Percentiles rank a stretch among this genome's conserved stretches.
phyloP scores from a whole-genome alignment of 73 alveolate species.

The Vitrella brassicaformis region DNA sequence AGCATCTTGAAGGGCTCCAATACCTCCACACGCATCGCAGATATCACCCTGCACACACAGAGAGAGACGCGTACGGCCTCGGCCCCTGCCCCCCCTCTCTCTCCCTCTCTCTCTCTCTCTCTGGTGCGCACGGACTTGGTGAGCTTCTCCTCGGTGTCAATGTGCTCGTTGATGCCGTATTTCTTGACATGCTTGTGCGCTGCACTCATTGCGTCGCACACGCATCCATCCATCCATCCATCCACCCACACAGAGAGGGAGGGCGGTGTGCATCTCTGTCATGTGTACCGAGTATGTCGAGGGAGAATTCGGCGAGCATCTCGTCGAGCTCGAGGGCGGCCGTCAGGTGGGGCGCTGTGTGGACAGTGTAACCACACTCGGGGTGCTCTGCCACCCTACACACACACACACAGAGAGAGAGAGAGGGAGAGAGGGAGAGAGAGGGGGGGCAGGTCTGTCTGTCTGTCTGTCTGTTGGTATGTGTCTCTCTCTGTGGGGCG shows the following conservation, averaged over 20 bases:
- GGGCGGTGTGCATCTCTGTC: background rate
- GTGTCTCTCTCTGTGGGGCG: too few relatives aligned
- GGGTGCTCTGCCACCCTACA: slow-evolving; percentile 12
- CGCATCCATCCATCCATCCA: too few relatives aligned
- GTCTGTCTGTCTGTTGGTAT: too few relatives aligned
- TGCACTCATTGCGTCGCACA: too few relatives aligned
- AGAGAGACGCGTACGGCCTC: too few relatives aligned
- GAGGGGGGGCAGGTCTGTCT: slow-evolving; percentile 53
- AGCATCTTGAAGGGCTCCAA: background rate
- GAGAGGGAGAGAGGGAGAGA: background rate
- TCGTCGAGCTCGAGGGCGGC: slow-evolving; percentile 61
- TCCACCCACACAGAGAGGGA: too few relatives aligned
- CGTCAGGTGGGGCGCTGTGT: slow-evolving; percentile 54
- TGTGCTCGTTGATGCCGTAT: background rate
- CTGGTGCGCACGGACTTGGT: background rate
- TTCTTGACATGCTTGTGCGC: too few relatives aligned
- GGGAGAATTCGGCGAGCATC: slow-evolving; percentile 47
- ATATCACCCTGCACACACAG: too few relatives aligned
- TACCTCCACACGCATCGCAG: too few relatives aligned
- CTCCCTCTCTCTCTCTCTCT: too few relatives aligned
- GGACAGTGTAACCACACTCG: too few relatives aligned
- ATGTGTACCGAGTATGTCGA: slow-evolving; percentile 27
- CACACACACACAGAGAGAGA: background rate
- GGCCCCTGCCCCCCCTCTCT: too few relatives aligned
- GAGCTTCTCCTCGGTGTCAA: background rate